Percentiles rank a stretch among this genome's conserved stretches.
Conservation (phyloP, 768 basidiomycete genomes). For the Suillus paluster region DNA sequence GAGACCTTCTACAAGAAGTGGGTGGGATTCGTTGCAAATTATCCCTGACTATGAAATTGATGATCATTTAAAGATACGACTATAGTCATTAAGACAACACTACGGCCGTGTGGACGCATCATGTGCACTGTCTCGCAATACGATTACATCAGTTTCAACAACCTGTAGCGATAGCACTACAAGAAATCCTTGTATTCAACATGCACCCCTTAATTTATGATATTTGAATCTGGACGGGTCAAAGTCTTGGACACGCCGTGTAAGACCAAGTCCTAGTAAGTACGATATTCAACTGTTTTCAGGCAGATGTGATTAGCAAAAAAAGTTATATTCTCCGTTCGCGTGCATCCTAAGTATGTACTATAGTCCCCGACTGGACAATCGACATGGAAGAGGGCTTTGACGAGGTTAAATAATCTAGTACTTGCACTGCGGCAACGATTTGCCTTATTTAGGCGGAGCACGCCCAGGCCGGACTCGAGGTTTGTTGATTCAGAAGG, state of each 20-base stretch:
- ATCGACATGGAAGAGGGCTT: too few relatives aligned
- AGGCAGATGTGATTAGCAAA: not conserved
- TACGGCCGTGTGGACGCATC: constrained; percentile 4
- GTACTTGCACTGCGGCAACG: too few relatives aligned
- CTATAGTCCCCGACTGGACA: too few relatives aligned
- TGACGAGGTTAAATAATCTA: too few relatives aligned
- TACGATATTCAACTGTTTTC: not conserved
- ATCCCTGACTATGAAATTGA: constrained; percentile 11
- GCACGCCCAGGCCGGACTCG: not conserved
- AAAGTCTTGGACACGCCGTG: not conserved
- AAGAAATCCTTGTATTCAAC: constrained; percentile 12
- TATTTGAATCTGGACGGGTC: not conserved
- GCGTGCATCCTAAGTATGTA: too few relatives aligned
- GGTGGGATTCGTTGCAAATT: constrained; percentile 24
- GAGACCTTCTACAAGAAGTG: constrained; percentile 89
- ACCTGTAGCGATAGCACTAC: constrained; percentile 12
- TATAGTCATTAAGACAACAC: constrained; percentile 39
- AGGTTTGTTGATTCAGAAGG: not conserved
- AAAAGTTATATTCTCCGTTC: too few relatives aligned
- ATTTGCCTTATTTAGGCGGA: not conserved
- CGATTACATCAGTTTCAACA: constrained; percentile 20
- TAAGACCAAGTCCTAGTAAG: not conserved
- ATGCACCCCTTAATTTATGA: not conserved
- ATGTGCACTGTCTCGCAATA: constrained; percentile 13
- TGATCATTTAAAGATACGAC: constrained; percentile 46